These are phyloP conservation scores for Schizochytrium sp. DNA, from an alignment of 108 stramenopile genomes.

Conservation along the genomic window DNA sequence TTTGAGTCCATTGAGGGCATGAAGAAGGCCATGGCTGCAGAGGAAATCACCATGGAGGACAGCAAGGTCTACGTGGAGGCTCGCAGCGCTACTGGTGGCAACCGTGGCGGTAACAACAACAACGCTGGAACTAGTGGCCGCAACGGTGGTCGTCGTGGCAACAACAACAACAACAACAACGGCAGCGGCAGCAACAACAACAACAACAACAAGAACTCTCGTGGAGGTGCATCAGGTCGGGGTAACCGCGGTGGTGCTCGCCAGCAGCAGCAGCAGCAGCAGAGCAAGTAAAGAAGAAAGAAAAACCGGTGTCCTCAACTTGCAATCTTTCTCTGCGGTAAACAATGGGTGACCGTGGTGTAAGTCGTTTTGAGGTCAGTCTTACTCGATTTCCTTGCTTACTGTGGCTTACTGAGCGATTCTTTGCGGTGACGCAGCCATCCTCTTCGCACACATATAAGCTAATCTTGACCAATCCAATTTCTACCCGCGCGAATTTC, in stretches of 20 bases:
- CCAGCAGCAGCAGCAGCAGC: too few relatives aligned
- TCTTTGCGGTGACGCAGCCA: too few relatives aligned
- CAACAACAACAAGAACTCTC: not conserved
- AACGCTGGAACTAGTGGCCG: not conserved
- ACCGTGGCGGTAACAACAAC: not conserved
- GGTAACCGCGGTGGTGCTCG: not conserved
- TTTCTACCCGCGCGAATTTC: too few relatives aligned
- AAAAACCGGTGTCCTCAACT: too few relatives aligned
- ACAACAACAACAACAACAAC: not conserved
- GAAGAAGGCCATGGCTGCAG: not conserved
- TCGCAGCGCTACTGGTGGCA: slow-evolving; percentile 6
- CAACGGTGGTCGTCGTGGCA: not conserved
- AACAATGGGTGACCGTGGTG: too few relatives aligned
- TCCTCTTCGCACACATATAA: too few relatives aligned
- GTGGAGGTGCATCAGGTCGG: not conserved
- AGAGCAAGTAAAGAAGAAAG: too few relatives aligned
- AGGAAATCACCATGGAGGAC: slow-evolving; percentile 9
- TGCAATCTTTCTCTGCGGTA: too few relatives aligned
- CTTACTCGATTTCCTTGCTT: too few relatives aligned
- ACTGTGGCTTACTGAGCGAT: too few relatives aligned
- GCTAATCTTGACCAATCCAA: too few relatives aligned
- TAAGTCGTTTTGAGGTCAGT: too few relatives aligned
- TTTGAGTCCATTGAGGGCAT: slow-evolving; percentile 20
- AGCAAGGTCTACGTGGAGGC: slow-evolving; percentile 30
- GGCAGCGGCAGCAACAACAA: not conserved